Evolutionary conservation across 177 flowering plant species (phyloP).

Genomic region (Tripterygium wilfordii): DNA sequence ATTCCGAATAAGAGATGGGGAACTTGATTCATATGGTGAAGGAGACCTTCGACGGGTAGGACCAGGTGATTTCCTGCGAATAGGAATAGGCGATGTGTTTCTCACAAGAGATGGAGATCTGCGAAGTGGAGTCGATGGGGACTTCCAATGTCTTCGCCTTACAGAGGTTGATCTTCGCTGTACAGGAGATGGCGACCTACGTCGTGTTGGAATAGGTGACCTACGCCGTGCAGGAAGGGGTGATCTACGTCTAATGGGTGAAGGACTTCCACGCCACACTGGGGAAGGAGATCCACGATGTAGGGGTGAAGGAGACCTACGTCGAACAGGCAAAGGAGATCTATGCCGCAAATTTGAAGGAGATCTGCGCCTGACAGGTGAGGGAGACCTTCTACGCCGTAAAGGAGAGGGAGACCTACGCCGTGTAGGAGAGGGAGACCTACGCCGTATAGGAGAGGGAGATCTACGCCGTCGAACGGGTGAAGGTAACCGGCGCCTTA

Average conservation of each 20-base stretch:
- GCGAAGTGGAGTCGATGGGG: conserved; percentile 28
- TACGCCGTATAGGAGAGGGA: conserved; percentile 27
- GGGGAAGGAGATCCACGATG: conserved; percentile 17
- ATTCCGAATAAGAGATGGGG: conserved; percentile 29
- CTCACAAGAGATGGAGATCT: conserved; percentile 31
- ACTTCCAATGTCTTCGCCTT: conserved; percentile 16
- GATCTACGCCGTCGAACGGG: conserved; percentile 26
- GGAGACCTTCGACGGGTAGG: conserved; percentile 22
- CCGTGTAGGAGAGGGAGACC: conserved; percentile 24
- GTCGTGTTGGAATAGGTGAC: conserved; percentile 8
- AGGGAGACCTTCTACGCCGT: conserved; percentile 22
- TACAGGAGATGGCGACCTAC: conserved; percentile 14
- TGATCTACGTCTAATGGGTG: conserved; percentile 12
- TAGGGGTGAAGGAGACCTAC: conserved; percentile 31
- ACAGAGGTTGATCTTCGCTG: conserved; percentile 12
- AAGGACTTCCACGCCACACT: conserved; percentile 8
- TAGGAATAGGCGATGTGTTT: conserved; percentile 21
- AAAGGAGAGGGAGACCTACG: conserved; percentile 29
- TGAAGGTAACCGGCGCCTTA: conserved; percentile 17
- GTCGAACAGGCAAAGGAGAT: conserved; percentile 27
- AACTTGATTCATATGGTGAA: conserved; percentile 23
- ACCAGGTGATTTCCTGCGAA: conserved; percentile 22
- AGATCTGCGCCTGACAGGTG: conserved; percentile 30
- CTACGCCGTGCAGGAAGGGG: conserved; percentile 13
- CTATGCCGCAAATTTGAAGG: conserved; percentile 37